Evolutionary conservation across 768 basidiomycete species (phyloP), one percentile per base, ranked within the genome.

Genomic region (Boletus sensibilis): DNA sequence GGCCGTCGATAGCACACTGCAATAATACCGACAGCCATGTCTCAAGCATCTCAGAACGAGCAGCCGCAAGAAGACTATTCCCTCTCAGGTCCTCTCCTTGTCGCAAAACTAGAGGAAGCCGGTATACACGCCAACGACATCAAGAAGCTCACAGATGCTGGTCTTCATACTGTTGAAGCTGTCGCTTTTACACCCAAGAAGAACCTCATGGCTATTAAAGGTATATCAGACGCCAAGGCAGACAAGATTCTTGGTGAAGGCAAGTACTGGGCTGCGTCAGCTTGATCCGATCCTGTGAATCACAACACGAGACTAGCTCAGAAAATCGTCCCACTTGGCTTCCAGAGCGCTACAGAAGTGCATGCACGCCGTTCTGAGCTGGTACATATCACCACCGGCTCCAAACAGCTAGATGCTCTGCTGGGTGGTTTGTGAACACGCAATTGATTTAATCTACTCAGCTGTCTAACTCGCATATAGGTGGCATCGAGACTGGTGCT

Each of bases 171-270:
- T 3, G 85, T 99, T 60, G 97, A 99, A 70, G 84, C 93, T 16
- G 93, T 98, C 49, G 95, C 94, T 34, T 98, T 94, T 68, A 98
- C 95, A 0, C 92, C 96, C 14, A 97, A 98, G 82, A 98, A 98
- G 77, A 79, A 79, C 50, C 76, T 98, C 34, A 82, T 92, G 55
- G 82, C 85, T 5, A 95, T 98, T 64, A 98, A 98, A 73, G 97
- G 97, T 11, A 97, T 99, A 45, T 94, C 93, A 25, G 97, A 99
- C 63, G 82, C 87, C 59, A 99, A 98, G 70, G 97, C 97, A 2
- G 97, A 99, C 70, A 98, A 94, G 77, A 97, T 99, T 55, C 73
- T 98, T 27, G 75, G 79, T 14, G 94, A 96, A 79, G 97, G 97
- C 92, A 56, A 60, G 82, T 69, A 25, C 33, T 21, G 7, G 42